Base-by-base conservation (phyloP, 1,284 basidiomycete genomes). In the Melampsora larici-populina region DNA sequence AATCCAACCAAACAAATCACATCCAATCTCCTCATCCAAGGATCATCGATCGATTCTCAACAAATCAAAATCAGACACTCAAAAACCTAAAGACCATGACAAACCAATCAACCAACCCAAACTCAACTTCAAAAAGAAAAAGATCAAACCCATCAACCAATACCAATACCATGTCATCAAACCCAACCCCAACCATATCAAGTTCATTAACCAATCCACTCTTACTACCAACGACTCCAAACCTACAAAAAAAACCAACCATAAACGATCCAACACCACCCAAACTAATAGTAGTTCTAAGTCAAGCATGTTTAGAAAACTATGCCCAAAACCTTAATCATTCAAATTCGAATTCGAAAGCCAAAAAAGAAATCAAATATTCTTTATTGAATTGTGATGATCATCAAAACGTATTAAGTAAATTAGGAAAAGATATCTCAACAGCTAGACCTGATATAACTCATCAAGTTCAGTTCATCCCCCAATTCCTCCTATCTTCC, bases 401-500 rank as follows among this genome's bases (percentile, higher is more conserved):
- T 82, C 96, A 99, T 85, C 96, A 99, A 84, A 94, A 96, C 69
- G 97, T 99, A 80, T 87, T 99, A 79, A 96, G 97, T 8, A 98
- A 97, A 86, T 97, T 95, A 3, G 94, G 94, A 36, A 88, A 96
- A 81, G 97, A 99, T 85, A 99, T 99, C 81, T 95, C 97, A 26
- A 95, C 98, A 85, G 96, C 97, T 24, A 87, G 96, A 79, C 96
- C 97, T 6, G 97, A 99, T 85, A 99, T 99, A 83, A 99, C 97
- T 0, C 96, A 99, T 85, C 97, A 99, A 88, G 93, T 93, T 79
- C 33, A 24, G 11, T 29, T 43, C 13, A 9, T 72, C 21, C 29
- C 15, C n/a, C 51, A n/a, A 78, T 46, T 51, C 33, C 65, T 62
- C 71, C 26, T 71, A 49, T 73, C 36, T 78, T 24, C 24, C 21